A percentile compares a stretch with the other conserved stretches of the same genome.
These are phyloP conservation scores for Bipolaris victoriae DNA, from an alignment of 2,329 filamentous ascomycete species.

Conservation along the genomic window DNA sequence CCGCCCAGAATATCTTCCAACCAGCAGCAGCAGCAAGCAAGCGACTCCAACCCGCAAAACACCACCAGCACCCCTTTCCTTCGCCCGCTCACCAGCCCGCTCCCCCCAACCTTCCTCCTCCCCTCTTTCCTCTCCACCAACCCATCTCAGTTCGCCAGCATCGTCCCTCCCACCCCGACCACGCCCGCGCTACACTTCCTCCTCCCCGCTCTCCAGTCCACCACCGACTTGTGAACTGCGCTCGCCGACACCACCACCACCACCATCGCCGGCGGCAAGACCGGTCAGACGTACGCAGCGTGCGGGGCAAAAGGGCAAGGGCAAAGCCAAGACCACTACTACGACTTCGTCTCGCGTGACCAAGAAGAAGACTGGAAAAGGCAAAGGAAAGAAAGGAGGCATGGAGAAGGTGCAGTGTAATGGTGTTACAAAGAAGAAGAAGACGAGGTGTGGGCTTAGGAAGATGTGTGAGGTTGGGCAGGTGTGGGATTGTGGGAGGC, in stretches of 20 bases:
- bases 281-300: no score
- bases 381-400: neutral
- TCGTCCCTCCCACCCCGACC: no score
- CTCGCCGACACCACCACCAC: neutral
- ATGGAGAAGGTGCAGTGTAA: neutral
- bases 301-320: no score
- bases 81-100: neutral
- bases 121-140: neutral
- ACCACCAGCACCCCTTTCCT: neutral
- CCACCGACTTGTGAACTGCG: neutral
- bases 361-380: neutral
- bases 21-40: neutral
- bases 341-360: no score
- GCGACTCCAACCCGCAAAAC: neutral
- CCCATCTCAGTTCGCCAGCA: neutral
- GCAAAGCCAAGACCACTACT: no score
- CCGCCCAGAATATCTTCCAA: neutral
- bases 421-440: neutral
- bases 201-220: neutral
- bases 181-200: neutral
- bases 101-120: neutral
- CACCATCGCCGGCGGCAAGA: no score
- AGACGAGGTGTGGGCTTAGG: no score
- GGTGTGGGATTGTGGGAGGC: conserved; percentile 8
- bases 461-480: neutral